phyloP scores from a whole-genome alignment of 768 basidiomycete species.

The Psilocybe cyanescens region DNA sequence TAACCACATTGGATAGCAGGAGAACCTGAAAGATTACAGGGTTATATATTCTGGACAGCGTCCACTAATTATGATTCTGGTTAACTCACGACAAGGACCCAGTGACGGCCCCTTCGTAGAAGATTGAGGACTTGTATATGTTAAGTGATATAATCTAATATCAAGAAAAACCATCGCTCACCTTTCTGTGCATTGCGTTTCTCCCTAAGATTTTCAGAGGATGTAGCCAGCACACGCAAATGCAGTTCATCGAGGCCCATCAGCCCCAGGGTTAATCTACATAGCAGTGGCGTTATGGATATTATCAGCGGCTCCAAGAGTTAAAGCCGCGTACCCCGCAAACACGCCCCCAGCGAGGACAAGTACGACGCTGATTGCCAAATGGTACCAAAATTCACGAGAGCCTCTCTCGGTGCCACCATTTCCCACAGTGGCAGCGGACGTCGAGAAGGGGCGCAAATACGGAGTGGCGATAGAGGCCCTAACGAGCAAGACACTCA shows the following conservation, averaged over 20 bases:
- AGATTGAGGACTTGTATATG: constrained; percentile 49
- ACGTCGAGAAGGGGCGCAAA: constrained; percentile 1
- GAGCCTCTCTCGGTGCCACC: constrained; percentile 44
- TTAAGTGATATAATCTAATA: neutral
- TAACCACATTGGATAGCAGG: constrained; percentile 84
- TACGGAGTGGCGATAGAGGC: constrained; percentile 19
- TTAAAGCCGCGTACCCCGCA: constrained; percentile 69
- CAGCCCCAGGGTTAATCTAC: constrained; percentile 84
- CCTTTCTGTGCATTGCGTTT: constrained; percentile 73
- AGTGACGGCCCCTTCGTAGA: constrained; percentile 75
- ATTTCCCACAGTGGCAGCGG: constrained; percentile 11
- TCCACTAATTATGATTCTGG: too few species aligned
- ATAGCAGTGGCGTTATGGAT: neutral
- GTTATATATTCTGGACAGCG: too few species aligned
- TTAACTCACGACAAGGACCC: constrained; percentile 84
- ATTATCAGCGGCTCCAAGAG: neutral
- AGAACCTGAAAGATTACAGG: constrained; percentile 57
- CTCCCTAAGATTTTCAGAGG: constrained; percentile 73
- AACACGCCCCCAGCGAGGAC: constrained; percentile 91
- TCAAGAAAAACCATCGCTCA: constrained; percentile 22
- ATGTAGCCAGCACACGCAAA: constrained; percentile 80
- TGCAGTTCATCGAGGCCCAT: constrained; percentile 96
- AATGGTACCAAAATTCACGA: constrained; percentile 76
- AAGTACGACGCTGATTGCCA: constrained; percentile 65
- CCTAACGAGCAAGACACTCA: constrained; percentile 15